Conservation (phyloP, 441 rosid species). For the Syzygium malaccense region DNA sequence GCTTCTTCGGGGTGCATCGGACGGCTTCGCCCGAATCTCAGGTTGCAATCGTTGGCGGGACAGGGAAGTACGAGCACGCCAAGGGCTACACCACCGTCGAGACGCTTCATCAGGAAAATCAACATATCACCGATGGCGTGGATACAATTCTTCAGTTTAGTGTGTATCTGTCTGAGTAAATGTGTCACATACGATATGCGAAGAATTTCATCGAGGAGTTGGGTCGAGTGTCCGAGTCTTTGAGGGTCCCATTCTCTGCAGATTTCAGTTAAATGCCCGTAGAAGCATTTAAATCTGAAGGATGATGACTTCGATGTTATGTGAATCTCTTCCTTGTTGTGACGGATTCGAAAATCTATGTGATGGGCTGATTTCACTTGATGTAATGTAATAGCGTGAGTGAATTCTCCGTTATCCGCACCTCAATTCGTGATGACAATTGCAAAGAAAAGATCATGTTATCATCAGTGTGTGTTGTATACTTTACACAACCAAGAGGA, state of each 20-base stretch:
- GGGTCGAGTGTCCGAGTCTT: not conserved
- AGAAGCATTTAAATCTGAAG: not conserved
- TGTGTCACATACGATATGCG: not conserved
- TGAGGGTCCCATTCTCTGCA: not conserved
- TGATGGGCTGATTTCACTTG: not conserved
- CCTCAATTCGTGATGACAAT: not conserved
- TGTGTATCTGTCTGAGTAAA: constrained; percentile 28
- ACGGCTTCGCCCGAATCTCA: constrained; percentile 46
- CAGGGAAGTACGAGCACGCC: constrained; percentile 51
- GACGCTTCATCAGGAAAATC: constrained; percentile 40
- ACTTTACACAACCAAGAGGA: not conserved
- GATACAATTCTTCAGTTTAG: constrained; percentile 49
- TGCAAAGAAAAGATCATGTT: not conserved
- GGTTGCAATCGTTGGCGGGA: constrained; percentile 52
- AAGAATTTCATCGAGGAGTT: not conserved
- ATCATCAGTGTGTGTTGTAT: not conserved
- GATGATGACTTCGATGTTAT: not conserved
- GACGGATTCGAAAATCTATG: not conserved
- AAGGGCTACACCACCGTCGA: constrained; percentile 51
- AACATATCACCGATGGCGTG: constrained; percentile 49
- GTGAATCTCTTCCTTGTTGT: not conserved
- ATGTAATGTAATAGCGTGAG: not conserved
- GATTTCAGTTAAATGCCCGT: not conserved
- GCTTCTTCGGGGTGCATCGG: constrained; percentile 62
- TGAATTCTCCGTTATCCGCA: not conserved